Evolutionary conservation across 768 basidiomycete species (phyloP), one percentile per base, ranked within the genome.

Genomic region (Sarcomyxa edulis): DNA sequence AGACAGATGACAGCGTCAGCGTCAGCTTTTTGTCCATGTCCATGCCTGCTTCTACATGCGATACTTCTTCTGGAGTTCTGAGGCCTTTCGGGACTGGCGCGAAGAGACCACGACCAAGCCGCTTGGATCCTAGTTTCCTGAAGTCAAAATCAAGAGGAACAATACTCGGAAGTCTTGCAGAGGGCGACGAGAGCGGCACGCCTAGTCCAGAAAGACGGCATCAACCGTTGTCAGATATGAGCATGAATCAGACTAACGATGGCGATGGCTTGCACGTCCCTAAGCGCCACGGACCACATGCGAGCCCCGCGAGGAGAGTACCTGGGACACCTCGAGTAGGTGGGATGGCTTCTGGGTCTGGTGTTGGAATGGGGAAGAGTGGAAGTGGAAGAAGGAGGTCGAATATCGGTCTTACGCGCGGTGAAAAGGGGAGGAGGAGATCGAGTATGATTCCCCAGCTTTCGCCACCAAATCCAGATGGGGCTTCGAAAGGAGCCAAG

Each of bases 391-490:
- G 81, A 30, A 67, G 84, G 43, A 72, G 82, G 26, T 91, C 89
- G 16, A 82, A 81, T 48, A 74, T 88, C 40, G 89, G 88, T 4
- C 74, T 83, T n/a, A 51, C 80, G 55, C 78, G 89, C 24, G 70
- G 64, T 43, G 89, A 91, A 56, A 86, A 84, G 56, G 61, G 62
- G 10, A 67, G 86, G 43, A 68, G 89, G 42, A 72, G 88, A 41
- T 89, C 88, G 26, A 92, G 89, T 52, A 60, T 88, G 67, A 85
- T 91, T 44, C 82, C 82, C n/a, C 76, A 78, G 45, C 69, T 77
- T 34, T 72, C 76, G 11, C 66, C 71, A n/a, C 61, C 54, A 29
- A 54, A 53, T 18, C 63, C 57, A 23, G 72, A 73, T 18, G 50
- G 49, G 22, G 52, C 49, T 12, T 35, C 49, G 37, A n/a, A n/a